A percentile compares a stretch with the other conserved stretches of the same genome.
These are phyloP conservation scores for Paralagenidium karlingii DNA, from an alignment of 352 stramenopile genomes.

Conservation along the genomic window DNA sequence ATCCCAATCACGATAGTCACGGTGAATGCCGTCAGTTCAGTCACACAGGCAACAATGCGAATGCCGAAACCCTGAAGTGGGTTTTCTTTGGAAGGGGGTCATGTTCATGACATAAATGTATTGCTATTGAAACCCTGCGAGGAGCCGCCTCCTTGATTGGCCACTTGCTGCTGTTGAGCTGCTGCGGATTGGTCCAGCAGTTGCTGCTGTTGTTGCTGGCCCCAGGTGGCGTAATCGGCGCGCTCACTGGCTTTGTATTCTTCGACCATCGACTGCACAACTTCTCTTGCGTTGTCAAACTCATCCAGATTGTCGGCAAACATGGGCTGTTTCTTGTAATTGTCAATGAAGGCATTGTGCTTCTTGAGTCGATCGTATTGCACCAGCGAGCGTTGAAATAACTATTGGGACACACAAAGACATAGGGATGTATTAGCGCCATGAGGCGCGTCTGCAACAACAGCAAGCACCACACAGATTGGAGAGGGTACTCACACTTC, in stretches of 20 bases:
- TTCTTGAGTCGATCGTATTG: slow-evolving; percentile 97
- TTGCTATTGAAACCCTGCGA: too few species aligned
- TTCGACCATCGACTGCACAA: slow-evolving; percentile 75
- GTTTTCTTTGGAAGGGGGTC: too few species aligned
- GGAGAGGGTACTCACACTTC: slow-evolving; percentile 22
- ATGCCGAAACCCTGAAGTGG: too few species aligned
- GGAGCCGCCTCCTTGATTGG: too few species aligned
- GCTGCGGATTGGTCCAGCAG: too few species aligned
- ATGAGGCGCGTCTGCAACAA: not conserved
- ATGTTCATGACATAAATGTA: too few species aligned
- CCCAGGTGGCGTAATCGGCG: slow-evolving; percentile 68
- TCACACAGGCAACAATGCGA: too few species aligned
- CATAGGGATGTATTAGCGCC: too few species aligned
- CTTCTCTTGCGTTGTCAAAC: slow-evolving; percentile 74
- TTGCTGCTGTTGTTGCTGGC: slow-evolving; percentile 25
- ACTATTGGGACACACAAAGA: slow-evolving; percentile 9
- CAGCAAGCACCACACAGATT: slow-evolving; percentile 1
- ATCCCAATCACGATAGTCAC: too few species aligned
- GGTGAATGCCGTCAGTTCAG: too few species aligned
- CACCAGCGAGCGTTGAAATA: slow-evolving; percentile 85
- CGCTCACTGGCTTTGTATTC: slow-evolving; percentile 79
- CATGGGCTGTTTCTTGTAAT: slow-evolving; percentile 97
- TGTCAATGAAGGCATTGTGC: slow-evolving; percentile 98
- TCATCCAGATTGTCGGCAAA: slow-evolving; percentile 86
- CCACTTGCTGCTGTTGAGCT: too few species aligned